Percentiles rank a stretch among this genome's conserved stretches.
phyloP scores from a whole-genome alignment of 2,329 filamentous ascomycete genomes.

The Dactylellina parvicollis region DNA sequence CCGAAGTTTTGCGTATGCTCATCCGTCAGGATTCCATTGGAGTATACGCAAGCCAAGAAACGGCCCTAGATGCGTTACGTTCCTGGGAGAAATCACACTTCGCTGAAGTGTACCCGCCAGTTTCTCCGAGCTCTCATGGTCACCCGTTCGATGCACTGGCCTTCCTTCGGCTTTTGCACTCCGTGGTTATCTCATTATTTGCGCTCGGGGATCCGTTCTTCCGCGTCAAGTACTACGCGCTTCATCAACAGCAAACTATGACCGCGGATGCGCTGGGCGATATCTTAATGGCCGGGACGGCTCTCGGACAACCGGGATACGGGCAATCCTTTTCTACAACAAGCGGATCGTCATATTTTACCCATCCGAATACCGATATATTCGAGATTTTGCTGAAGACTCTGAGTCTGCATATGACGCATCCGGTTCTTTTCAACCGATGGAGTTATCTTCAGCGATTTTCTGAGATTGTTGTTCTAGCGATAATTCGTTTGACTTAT shows the following conservation, averaged over 20 bases:
- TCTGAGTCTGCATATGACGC: constrained; percentile 29
- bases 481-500: constrained; percentile 23
- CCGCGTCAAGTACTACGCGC: constrained; percentile 13
- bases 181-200: constrained; percentile 51
- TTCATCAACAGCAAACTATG: constrained; percentile 26
- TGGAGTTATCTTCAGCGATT: constrained; percentile 38
- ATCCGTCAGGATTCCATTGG: constrained; percentile 54
- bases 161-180: constrained; percentile 50
- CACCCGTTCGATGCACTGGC: constrained; percentile 46
- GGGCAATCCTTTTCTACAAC: too few species aligned
- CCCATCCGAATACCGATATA: constrained; percentile 9
- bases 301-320: constrained; percentile 8
- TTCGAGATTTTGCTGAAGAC: constrained; percentile 24
- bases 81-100: constrained; percentile 51
- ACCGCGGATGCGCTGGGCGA: neutral
- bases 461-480: constrained; percentile 44
- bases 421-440: constrained; percentile 40
- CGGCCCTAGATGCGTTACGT: constrained; percentile 40
- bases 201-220: constrained; percentile 38
- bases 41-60: constrained; percentile 10
- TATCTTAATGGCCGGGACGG: neutral
- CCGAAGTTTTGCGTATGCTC: constrained; percentile 55
- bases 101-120: constrained; percentile 22
- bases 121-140: neutral
- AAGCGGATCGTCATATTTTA: constrained; percentile 21